phyloP scores from a whole-genome alignment of 2,329 filamentous ascomycete species.

The Paramyrothecium sp. region DNA sequence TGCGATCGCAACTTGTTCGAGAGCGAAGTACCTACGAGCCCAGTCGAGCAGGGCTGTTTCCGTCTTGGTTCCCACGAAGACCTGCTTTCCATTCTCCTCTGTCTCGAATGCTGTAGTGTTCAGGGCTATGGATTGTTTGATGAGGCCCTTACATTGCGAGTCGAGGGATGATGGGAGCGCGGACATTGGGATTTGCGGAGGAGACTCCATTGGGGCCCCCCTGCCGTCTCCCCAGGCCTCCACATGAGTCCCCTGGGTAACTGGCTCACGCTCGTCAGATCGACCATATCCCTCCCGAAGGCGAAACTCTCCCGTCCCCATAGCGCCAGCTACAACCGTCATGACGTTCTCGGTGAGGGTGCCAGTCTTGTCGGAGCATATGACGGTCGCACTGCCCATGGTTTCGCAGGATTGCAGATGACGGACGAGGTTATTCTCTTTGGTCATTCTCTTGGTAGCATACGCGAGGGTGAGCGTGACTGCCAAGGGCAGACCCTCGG shows the following conservation, averaged over 20 bases:
- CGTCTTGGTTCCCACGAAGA: constrained; percentile 53
- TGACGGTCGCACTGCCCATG: constrained; percentile 68
- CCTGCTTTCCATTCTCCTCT: constrained; percentile 34
- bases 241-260: constrained; percentile 1
- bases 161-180: background rate
- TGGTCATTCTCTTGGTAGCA: constrained; percentile 66
- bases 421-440: constrained; percentile 67
- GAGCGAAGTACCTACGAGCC: constrained; percentile 46
- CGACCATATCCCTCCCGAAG: no score
- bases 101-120: constrained; percentile 57
- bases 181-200: background rate
- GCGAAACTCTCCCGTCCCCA: constrained; percentile 16
- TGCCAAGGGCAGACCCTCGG: constrained; percentile 63
- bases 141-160: constrained; percentile 23
- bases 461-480: constrained; percentile 67
- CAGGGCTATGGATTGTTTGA: constrained; percentile 46
- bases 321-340: constrained; percentile 18
- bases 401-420: constrained; percentile 66
- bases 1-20: constrained; percentile 40
- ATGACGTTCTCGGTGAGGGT: constrained; percentile 25
- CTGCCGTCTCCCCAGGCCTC: background rate
- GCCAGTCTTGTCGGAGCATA: constrained; percentile 63
- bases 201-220: background rate
- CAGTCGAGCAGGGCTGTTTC: constrained; percentile 51
- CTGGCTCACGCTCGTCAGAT: no score